Evolutionary conservation across 495 filamentous ascomycete genomes (phyloP), one percentile per base, ranked within the genome.

Genomic region (Rusavskia elegans): DNA sequence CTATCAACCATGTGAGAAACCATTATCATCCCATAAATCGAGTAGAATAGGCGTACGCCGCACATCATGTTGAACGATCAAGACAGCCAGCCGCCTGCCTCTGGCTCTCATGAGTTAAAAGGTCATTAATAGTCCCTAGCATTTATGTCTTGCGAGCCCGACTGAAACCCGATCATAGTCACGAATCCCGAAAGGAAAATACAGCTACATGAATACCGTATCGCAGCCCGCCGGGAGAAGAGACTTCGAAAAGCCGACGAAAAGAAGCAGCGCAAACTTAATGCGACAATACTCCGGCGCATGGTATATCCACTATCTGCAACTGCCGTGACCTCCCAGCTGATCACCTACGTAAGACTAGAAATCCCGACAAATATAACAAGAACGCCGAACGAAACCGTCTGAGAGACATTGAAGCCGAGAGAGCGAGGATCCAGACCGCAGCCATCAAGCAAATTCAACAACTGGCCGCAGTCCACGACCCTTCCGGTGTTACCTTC

Each of bases 321-420:
- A 38, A 53, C 11, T 7, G 16, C 8, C 4, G 29, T 20, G n/a
- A 20, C 17, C 27, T 13, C 39, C 30, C 20, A 21, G 44, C 6
- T 41, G 11, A 11, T 25, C 17, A 23, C 9, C 5, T 5, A 39
- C 8, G 3, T 30, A 65, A n/a, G 64, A 66, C 63, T 9, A 55
- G 57, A 45, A 67, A 66, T 46, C 55, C 57, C 30, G 64, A 66
- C 46, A 68, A 67, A 48, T 67, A 66, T 46, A 57, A 50, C 55
- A 68, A 66, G 48, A 68, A 68, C 49, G 58, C 61, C 17, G 65
- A 66, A 19, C 63, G 65, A 11, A 68, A 68, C 49, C 54, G 55
- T 20, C 21, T 55, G 36, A 59, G 64, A 35, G 58, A 52, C 14
- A 64, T 68, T 25, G 55, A 64, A 17, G 14, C 32, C 11, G 65